Conservation (phyloP, 2,329 filamentous ascomycete genomes). For the Penicillium digitatum region DNA sequence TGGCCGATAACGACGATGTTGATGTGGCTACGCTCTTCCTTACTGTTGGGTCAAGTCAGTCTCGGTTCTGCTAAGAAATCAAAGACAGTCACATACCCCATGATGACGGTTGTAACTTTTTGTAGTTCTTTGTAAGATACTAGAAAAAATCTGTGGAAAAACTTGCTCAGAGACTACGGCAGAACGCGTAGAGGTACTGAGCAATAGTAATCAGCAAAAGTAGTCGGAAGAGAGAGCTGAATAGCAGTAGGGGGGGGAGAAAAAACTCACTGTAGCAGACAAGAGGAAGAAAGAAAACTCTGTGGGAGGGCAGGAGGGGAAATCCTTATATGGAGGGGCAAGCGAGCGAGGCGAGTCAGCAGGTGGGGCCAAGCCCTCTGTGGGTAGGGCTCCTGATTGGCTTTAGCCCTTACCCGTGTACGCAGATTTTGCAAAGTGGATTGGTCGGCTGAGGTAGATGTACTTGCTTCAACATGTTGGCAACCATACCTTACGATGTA, state of each 20-base stretch:
- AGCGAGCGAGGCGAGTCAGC: slow-evolving; percentile 39
- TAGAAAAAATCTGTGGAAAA: slow-evolving; percentile 39
- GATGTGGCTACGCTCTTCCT: slow-evolving; percentile 92
- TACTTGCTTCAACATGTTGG: background rate
- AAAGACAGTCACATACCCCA: slow-evolving; percentile 52
- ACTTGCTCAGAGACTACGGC: slow-evolving; percentile 51
- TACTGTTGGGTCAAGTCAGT: slow-evolving; percentile 54
- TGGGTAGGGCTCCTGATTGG: slow-evolving; percentile 28
- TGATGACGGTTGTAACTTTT: slow-evolving; percentile 51
- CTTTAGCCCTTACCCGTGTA: slow-evolving; percentile 15
- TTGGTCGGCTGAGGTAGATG: slow-evolving; percentile 8
- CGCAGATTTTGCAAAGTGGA: slow-evolving; percentile 34
- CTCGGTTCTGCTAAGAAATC: too few relatives aligned
- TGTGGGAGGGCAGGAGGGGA: slow-evolving; percentile 44
- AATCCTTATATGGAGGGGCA: slow-evolving; percentile 48
- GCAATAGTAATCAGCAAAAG: slow-evolving; percentile 24
- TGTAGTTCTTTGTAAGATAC: slow-evolving; percentile 49
- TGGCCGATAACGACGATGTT: slow-evolving; percentile 99
- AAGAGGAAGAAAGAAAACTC: slow-evolving; percentile 38
- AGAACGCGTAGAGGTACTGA: slow-evolving; percentile 51
- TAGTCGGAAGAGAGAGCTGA: slow-evolving; percentile 20
- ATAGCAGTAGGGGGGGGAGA: slow-evolving; percentile 26
- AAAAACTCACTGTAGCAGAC: slow-evolving; percentile 48
- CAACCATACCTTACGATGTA: slow-evolving; percentile 5
- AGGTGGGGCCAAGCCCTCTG: slow-evolving; percentile 36